Percentiles rank a stretch among this genome's conserved stretches.
phyloP scores from a whole-genome alignment of 495 filamentous ascomycete genomes.

The Aspergillus egyptiacus region DNA sequence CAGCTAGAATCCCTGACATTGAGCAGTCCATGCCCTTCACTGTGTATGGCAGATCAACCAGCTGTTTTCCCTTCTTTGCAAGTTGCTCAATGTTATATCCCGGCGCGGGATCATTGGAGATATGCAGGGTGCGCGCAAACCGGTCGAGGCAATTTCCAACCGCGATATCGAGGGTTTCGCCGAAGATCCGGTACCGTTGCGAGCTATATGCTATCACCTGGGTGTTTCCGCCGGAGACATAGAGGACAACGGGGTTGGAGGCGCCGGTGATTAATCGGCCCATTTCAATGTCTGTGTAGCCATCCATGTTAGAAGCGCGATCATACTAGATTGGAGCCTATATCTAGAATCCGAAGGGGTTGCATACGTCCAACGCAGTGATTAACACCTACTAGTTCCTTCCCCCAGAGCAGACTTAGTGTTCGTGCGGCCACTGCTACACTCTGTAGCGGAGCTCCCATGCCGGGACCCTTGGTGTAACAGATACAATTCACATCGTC shows the following conservation, averaged over 20 bases:
- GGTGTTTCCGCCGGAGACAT: slow-evolving; percentile 94
- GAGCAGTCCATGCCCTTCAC: slow-evolving; percentile 99
- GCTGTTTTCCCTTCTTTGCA: slow-evolving; percentile 66
- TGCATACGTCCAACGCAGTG: slow-evolving; percentile 87
- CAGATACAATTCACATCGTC: slow-evolving; percentile 82
- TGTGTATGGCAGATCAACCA: slow-evolving; percentile 88
- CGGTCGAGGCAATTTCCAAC: slow-evolving; percentile 96
- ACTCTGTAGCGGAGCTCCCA: slow-evolving; percentile 90
- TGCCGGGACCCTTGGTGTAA: slow-evolving; percentile 92
- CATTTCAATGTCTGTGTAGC: slow-evolving; percentile 81
- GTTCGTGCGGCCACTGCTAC: slow-evolving; percentile 82
- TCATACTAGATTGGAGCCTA: too few species aligned
- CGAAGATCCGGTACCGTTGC: slow-evolving; percentile 93
- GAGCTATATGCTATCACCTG: slow-evolving; percentile 96
- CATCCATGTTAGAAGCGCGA: too few species aligned
- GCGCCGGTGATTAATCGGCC: slow-evolving; percentile 89
- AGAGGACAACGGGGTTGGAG: slow-evolving; percentile 87
- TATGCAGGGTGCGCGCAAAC: slow-evolving; percentile 83
- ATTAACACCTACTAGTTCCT: slow-evolving; percentile 84
- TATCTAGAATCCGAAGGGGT: background rate
- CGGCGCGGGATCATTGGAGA: slow-evolving; percentile 92
- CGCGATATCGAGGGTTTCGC: slow-evolving; percentile 93
- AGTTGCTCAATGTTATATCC: slow-evolving; percentile 98
- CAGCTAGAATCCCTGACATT: slow-evolving; percentile 84
- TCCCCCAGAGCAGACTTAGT: slow-evolving; percentile 78